Evolutionary conservation across 331 rosid species (phyloP).

Genomic region (Pyrus hybrid): DNA sequence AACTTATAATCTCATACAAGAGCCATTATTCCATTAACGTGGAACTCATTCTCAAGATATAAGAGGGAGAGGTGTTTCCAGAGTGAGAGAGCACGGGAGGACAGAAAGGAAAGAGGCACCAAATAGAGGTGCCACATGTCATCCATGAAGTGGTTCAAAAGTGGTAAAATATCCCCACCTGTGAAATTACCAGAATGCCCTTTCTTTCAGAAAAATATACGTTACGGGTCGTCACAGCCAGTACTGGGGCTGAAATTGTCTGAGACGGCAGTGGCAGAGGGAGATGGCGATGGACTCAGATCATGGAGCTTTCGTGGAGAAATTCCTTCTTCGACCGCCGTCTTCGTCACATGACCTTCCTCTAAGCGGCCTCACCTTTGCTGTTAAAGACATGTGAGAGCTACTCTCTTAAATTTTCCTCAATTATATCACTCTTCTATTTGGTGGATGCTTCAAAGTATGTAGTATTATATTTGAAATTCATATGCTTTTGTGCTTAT

Average conservation of each 20-base stretch:
- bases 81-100: no score
- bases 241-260: not conserved
- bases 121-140: no score
- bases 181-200: no score
- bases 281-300: slow-evolving; percentile 42
- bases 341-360: slow-evolving; percentile 44
- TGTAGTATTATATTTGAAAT: not conserved
- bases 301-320: slow-evolving; percentile 68
- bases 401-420: not conserved
- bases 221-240: no score
- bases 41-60: no score
- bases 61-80: no score
- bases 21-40: no score
- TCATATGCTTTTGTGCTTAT: not conserved
- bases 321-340: slow-evolving; percentile 47
- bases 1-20: no score
- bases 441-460: not conserved
- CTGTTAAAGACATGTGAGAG: slow-evolving; percentile 80
- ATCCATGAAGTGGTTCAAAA: no score
- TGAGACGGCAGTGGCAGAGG: not conserved
- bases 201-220: no score
- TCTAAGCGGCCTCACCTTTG: slow-evolving; percentile 65
- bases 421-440: not conserved
- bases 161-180: no score
- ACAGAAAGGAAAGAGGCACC: no score